These are phyloP conservation scores for Acephala macrosclerotiorum DNA, from an alignment of 2,329 filamentous ascomycete species.

Conservation along the genomic window DNA sequence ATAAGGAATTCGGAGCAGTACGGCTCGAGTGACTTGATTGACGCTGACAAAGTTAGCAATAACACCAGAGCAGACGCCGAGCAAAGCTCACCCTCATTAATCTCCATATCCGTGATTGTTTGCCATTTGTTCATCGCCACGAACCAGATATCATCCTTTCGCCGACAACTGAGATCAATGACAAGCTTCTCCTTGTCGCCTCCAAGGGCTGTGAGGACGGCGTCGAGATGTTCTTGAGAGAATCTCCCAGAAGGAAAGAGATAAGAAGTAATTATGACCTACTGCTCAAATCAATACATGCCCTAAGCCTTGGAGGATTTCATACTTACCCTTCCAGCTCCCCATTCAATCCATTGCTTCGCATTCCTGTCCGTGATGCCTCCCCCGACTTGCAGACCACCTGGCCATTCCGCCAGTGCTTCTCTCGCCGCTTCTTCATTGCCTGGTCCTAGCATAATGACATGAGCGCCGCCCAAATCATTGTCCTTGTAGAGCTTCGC, in stretches of 20 bases:
- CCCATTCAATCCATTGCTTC: constrained; percentile 81
- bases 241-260: constrained; percentile 88
- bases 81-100: constrained; percentile 73
- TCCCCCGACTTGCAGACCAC: constrained; percentile 88
- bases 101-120: constrained; percentile 94
- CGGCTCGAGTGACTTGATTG: constrained; percentile 81
- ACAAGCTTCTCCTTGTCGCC: constrained; percentile 84
- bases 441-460: constrained; percentile 93
- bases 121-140: constrained; percentile 99
- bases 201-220: constrained; percentile 75
- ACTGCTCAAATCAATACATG: constrained; percentile 41
- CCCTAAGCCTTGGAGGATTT: background rate
- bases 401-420: constrained; percentile 80
- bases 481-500: constrained; percentile 82
- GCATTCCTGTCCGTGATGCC: constrained; percentile 90
- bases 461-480: constrained; percentile 80
- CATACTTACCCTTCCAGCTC: constrained; percentile 80
- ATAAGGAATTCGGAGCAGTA: constrained; percentile 98
- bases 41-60: constrained; percentile 61
- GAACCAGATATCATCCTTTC: constrained; percentile 78
- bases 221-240: constrained; percentile 76
- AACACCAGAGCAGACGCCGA: background rate
- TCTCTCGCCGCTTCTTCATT: constrained; percentile 83
- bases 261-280: constrained; percentile 97
- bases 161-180: constrained; percentile 91